Conservation (phyloP, 768 basidiomycete species). For the Paxillus rubicundulus region DNA sequence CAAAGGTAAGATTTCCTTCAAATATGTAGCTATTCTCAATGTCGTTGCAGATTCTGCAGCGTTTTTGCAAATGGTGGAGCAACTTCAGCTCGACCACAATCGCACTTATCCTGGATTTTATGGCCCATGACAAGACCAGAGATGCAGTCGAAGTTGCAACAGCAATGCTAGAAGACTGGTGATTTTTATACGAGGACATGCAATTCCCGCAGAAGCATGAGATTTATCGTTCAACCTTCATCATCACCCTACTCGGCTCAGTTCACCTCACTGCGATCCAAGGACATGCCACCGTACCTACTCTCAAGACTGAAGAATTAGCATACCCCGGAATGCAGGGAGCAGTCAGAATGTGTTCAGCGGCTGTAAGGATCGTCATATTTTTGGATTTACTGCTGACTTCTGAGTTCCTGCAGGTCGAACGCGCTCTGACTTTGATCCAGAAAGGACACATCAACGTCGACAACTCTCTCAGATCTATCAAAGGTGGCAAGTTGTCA, state of each 20-base stretch:
- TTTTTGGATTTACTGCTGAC: background rate
- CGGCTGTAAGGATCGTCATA: background rate
- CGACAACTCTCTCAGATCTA: too few species aligned
- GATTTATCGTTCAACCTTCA: background rate
- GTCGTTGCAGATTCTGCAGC: background rate
- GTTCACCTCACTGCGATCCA: background rate
- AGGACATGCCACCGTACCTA: background rate
- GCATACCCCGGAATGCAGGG: background rate
- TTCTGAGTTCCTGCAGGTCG: background rate
- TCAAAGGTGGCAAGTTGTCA: too few species aligned
- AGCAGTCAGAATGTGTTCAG: background rate
- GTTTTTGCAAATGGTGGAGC: conserved; percentile 1
- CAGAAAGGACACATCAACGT: too few species aligned
- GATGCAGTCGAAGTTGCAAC: background rate
- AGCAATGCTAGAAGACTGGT: background rate
- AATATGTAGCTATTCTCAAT: background rate
- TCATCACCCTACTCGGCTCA: background rate
- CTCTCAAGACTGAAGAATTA: background rate
- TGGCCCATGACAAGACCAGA: background rate
- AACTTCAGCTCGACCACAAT: too few species aligned
- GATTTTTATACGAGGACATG: too few species aligned
- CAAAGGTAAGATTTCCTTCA: background rate
- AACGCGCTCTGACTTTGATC: background rate
- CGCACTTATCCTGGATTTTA: too few species aligned
- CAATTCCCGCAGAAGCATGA: too few species aligned